A percentile compares a stretch with the other conserved stretches of the same genome.
Conservation (phyloP, 345 rosid genomes). For the Eucalyptus virginea region DNA sequence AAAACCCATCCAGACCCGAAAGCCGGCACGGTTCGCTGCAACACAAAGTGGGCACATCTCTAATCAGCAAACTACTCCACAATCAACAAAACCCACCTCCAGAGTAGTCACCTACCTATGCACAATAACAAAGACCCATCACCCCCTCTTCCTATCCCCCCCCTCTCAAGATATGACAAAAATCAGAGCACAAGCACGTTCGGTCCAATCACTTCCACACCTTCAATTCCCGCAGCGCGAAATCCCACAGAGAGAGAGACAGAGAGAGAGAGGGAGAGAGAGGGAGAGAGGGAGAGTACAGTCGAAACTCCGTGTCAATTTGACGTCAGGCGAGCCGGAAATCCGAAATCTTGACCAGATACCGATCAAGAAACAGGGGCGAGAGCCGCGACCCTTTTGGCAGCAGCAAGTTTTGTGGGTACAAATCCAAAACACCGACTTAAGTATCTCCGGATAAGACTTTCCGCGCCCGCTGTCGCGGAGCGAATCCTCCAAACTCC, state of each 20-base stretch:
- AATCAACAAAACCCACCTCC: constrained; percentile 11
- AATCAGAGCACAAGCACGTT: neutral
- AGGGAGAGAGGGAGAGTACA: neutral
- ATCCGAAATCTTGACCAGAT: neutral
- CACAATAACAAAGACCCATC: neutral
- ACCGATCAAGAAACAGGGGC: neutral
- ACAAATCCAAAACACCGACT: neutral
- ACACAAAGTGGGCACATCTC: constrained; percentile 14
- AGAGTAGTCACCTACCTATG: neutral
- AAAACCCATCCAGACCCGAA: neutral
- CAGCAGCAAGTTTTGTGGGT: neutral
- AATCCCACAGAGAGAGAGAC: neutral
- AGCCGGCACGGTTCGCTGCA: constrained; percentile 22
- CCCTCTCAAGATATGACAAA: neutral
- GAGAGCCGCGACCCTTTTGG: neutral
- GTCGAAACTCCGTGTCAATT: neutral
- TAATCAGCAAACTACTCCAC: constrained; percentile 2
- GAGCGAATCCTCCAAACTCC: neutral
- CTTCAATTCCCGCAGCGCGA: neutral
- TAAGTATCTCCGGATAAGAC: neutral
- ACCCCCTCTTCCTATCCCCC: neutral
- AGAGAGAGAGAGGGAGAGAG: neutral
- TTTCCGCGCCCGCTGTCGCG: neutral
- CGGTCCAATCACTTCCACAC: neutral
- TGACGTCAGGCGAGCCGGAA: neutral